Conservation (phyloP, 768 basidiomycete genomes). For the Boletus rubropictus region DNA sequence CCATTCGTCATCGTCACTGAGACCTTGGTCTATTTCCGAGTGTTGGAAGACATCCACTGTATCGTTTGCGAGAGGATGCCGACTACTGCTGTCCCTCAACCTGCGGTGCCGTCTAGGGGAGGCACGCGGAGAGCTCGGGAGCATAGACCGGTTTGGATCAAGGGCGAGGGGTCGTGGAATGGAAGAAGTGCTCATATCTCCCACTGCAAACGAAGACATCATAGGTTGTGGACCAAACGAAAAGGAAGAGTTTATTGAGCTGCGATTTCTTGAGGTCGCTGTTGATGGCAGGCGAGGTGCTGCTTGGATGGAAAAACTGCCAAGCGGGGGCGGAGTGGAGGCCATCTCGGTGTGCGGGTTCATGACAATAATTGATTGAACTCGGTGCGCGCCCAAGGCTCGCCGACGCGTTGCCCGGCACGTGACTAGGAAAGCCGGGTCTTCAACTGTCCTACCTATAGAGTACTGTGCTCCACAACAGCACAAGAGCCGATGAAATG, state of each 20-base stretch:
- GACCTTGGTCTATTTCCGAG: slow-evolving; percentile 51
- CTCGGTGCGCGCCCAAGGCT: background rate
- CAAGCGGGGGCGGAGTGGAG: slow-evolving; percentile 47
- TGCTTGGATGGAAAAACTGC: slow-evolving; percentile 38
- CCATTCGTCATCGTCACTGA: slow-evolving; percentile 68
- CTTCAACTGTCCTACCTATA: too few species aligned
- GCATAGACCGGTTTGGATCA: slow-evolving; percentile 76
- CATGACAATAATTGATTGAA: background rate
- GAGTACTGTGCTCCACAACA: background rate
- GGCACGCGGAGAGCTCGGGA: slow-evolving; percentile 67
- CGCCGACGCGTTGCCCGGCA: slow-evolving; percentile 11
- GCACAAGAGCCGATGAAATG: background rate
- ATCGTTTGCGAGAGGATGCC: slow-evolving; percentile 74
- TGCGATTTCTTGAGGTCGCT: slow-evolving; percentile 51
- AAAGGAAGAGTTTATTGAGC: slow-evolving; percentile 74
- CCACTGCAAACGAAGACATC: slow-evolving; percentile 63
- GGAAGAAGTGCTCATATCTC: slow-evolving; percentile 56
- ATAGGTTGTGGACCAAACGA: slow-evolving; percentile 78
- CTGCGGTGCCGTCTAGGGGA: slow-evolving; percentile 56
- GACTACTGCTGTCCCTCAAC: slow-evolving; percentile 47
- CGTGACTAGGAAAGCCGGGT: slow-evolving; percentile 15
- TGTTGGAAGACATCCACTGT: slow-evolving; percentile 72
- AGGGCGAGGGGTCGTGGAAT: slow-evolving; percentile 52
- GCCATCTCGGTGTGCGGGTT: slow-evolving; percentile 20
- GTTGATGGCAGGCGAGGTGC: slow-evolving; percentile 52